Conservation (phyloP, 441 rosid genomes). For the Francoa sonchifolia region DNA sequence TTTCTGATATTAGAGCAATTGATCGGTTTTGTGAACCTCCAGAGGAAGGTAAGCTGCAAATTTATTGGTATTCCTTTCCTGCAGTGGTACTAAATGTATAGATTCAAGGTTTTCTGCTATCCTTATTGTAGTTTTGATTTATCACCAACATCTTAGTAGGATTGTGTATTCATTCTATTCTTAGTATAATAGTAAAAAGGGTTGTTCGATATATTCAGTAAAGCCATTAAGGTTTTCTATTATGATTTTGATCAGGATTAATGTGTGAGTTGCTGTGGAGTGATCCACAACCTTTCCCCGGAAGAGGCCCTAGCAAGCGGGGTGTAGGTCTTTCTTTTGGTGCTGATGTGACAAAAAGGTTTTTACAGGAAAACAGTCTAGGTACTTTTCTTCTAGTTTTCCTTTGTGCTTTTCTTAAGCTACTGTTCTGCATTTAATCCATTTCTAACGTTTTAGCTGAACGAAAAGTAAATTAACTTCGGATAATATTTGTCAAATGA, state of each 20-base stretch:
- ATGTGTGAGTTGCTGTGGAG: constrained; percentile 99
- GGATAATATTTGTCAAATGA: constrained; percentile 10
- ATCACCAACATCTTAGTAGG: neutral
- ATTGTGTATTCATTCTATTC: neutral
- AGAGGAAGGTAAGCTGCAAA: constrained; percentile 63
- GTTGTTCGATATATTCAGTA: neutral
- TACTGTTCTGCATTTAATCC: too few relatives aligned
- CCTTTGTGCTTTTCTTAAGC: too few relatives aligned
- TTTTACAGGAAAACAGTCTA: constrained; percentile 76
- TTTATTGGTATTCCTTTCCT: neutral
- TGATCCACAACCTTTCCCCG: constrained; percentile 92
- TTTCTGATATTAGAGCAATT: constrained; percentile 69
- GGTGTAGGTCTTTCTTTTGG: constrained; percentile 98
- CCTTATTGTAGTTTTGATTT: neutral
- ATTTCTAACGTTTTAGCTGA: too few relatives aligned
- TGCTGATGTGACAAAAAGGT: constrained; percentile 74
- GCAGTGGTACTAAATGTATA: neutral
- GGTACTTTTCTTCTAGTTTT: constrained; percentile 28
- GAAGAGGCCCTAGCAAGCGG: constrained; percentile 97
- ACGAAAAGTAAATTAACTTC: too few relatives aligned
- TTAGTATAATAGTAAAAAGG: neutral
- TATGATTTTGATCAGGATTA: constrained; percentile 38
- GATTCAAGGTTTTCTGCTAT: neutral
- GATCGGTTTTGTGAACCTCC: constrained; percentile 97
- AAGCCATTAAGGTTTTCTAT: neutral